Percentiles rank a stretch among this genome's conserved stretches.
Evolutionary conservation across 2,329 filamentous ascomycete genomes (phyloP).

Genomic region (Graphiopsis chlorocephala): DNA sequence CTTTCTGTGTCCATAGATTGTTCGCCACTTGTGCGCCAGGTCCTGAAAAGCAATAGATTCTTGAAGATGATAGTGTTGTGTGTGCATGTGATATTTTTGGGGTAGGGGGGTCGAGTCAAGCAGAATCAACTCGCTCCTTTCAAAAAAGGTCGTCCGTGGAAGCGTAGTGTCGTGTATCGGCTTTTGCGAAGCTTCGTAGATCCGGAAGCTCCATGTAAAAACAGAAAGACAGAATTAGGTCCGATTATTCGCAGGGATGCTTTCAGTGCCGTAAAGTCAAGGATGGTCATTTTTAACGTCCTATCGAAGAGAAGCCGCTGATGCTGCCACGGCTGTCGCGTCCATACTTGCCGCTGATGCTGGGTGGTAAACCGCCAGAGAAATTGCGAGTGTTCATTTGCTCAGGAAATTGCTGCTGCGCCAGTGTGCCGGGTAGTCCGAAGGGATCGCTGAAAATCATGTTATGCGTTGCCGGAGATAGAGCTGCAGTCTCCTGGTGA

Average conservation of each 20-base stretch:
- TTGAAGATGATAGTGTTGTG: neutral
- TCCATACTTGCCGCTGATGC: slow-evolving; percentile 27
- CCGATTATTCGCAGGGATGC: neutral
- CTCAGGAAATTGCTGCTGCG: slow-evolving; percentile 9
- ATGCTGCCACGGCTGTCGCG: slow-evolving; percentile 22
- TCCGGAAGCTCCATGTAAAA: neutral
- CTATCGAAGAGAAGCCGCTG: slow-evolving; percentile 18
- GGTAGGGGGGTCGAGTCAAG: neutral
- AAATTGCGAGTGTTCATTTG: slow-evolving; percentile 24
- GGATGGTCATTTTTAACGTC: neutral
- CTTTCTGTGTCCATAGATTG: neutral
- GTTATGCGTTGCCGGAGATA: slow-evolving; percentile 23
- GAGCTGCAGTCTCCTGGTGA: slow-evolving; percentile 11
- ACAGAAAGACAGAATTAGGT: neutral
- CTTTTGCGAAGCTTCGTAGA: neutral
- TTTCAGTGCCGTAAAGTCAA: neutral
- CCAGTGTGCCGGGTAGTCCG: slow-evolving; percentile 8
- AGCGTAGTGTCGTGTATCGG: neutral
- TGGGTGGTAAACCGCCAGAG: slow-evolving; percentile 30
- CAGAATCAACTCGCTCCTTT: neutral
- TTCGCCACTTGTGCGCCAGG: neutral
- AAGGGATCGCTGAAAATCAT: slow-evolving; percentile 32
- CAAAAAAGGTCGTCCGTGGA: neutral
- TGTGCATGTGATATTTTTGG: neutral
- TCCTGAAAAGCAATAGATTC: neutral